Evolutionary conservation across 2,329 filamentous ascomycete genomes (phyloP).

Genomic region (Beauveria sp.): DNA sequence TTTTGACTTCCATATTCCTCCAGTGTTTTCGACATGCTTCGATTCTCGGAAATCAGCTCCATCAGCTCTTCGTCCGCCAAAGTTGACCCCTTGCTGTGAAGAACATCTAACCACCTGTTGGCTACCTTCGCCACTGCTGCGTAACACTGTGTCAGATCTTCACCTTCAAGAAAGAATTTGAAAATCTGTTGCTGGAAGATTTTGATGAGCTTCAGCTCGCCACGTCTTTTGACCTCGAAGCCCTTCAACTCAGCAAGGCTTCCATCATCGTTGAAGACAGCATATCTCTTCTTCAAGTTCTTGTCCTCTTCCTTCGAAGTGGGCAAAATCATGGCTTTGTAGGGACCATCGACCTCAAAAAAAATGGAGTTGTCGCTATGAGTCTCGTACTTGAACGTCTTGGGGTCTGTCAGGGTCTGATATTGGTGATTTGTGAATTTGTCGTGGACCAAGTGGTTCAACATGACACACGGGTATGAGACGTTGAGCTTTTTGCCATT

Average conservation of each 20-base stretch:
- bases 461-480: conserved; percentile 97
- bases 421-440: conserved; percentile 98
- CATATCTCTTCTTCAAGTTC: conserved; percentile 98
- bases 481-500: conserved; percentile 95
- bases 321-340: conserved; percentile 93
- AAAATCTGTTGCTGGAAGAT: conserved; percentile 99
- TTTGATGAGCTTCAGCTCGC: conserved; percentile 98
- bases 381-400: conserved; percentile 84
- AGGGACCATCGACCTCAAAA: conserved; percentile 97
- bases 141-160: conserved; percentile 83
- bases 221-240: conserved; percentile 94
- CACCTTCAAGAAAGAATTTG: conserved; percentile 95
- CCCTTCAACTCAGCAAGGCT: conserved; percentile 92
- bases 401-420: conserved; percentile 74
- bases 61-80: conserved; percentile 95
- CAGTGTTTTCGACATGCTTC: conserved; percentile 93
- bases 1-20: conserved; percentile 96
- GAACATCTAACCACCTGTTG: conserved; percentile 92
- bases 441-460: conserved; percentile 93
- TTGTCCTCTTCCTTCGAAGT: conserved; percentile 99
- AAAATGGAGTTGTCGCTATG: conserved; percentile 99
- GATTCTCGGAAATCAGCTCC: conserved; percentile 99
- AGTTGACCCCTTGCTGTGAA: conserved; percentile 80
- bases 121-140: conserved; percentile 86
- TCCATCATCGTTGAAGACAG: conserved; percentile 97